These are phyloP conservation scores for Tylopilus vinaceipallidus DNA, from an alignment of 768 basidiomycete genomes.

Conservation along the genomic window DNA sequence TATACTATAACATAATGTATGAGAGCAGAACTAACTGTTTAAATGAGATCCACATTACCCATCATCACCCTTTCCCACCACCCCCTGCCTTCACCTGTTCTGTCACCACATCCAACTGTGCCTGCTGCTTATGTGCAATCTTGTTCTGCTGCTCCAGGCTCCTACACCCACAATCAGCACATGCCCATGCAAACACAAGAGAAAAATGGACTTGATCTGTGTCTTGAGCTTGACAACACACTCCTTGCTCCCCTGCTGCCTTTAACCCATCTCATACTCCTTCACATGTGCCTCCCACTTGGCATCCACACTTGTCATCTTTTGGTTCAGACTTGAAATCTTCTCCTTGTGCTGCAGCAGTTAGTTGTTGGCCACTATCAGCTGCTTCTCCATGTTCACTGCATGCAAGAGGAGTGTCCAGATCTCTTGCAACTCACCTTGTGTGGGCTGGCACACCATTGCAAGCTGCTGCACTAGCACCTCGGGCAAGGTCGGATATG, in stretches of 20 bases:
- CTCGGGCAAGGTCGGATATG: too few relatives aligned
- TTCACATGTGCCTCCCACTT: constrained; percentile 97
- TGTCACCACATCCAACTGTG: constrained; percentile 33
- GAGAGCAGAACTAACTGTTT: constrained; percentile 2
- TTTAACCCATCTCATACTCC: constrained; percentile 83
- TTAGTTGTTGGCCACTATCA: constrained; percentile 84
- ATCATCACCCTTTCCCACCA: constrained; percentile 17
- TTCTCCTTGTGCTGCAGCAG: constrained; percentile 82
- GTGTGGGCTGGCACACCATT: constrained; percentile 55
- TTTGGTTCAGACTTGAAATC: constrained; percentile 69
- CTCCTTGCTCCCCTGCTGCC: constrained; percentile 93
- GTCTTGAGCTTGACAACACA: constrained; percentile 68
- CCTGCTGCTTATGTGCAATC: constrained; percentile 67
- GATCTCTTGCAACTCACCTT: constrained; percentile 66
- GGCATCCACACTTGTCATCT: constrained; percentile 68
- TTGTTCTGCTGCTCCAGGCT: constrained; percentile 76
- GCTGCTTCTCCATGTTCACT: constrained; percentile 81
- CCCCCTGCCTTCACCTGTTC: constrained; percentile 23
- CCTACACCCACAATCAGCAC: constrained; percentile 45
- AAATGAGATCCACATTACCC: constrained; percentile 11
- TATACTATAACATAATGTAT: constrained; percentile 18
- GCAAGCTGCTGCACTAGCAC: constrained; percentile 70
- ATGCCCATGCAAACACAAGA: constrained; percentile 2
- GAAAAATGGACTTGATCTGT: constrained; percentile 70
- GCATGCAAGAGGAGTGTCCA: constrained; percentile 70